phyloP scores from a whole-genome alignment of 2,329 filamentous ascomycete species.

The Onygenales sp. region DNA sequence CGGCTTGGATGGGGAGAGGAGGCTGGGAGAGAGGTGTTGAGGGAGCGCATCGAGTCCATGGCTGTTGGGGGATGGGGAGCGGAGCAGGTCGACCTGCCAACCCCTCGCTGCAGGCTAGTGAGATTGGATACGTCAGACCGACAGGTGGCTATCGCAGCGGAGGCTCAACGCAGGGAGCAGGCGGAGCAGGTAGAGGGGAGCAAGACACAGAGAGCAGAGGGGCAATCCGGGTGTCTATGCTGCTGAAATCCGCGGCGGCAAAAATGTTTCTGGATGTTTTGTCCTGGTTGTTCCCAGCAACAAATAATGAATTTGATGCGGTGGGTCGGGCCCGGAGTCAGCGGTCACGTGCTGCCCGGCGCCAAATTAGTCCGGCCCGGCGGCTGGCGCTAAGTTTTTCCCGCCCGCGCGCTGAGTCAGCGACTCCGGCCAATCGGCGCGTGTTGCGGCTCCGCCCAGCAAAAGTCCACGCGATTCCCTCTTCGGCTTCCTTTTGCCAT shows the following conservation, averaged over 20 bases:
- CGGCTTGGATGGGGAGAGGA: constrained; percentile 34
- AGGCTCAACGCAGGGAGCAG: too few relatives aligned
- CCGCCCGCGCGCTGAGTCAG: constrained; percentile 18
- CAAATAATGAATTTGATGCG: too few relatives aligned
- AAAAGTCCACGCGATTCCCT: constrained; percentile 9
- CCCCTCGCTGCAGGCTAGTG: too few relatives aligned
- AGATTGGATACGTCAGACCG: too few relatives aligned
- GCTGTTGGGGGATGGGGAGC: constrained; percentile 3
- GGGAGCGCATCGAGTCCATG: constrained; percentile 57
- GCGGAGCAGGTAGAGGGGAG: too few relatives aligned
- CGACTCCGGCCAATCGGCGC: constrained; percentile 26
- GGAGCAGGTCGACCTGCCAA: background rate
- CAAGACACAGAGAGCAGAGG: too few relatives aligned
- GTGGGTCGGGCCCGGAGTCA: background rate
- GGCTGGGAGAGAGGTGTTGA: constrained; percentile 52
- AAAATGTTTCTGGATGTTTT: too few relatives aligned
- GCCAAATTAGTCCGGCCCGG: constrained; percentile 2
- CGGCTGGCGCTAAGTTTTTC: constrained; percentile 5
- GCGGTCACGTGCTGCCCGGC: background rate
- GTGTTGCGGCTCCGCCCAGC: constrained; percentile 16
- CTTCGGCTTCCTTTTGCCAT: constrained; percentile 5
- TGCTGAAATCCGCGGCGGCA: too few relatives aligned
- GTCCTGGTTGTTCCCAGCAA: too few relatives aligned
- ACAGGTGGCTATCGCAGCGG: too few relatives aligned
- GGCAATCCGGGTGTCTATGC: too few relatives aligned